phyloP scores from a whole-genome alignment of 257 asterid genomes.

The Mitragyna speciosa region DNA sequence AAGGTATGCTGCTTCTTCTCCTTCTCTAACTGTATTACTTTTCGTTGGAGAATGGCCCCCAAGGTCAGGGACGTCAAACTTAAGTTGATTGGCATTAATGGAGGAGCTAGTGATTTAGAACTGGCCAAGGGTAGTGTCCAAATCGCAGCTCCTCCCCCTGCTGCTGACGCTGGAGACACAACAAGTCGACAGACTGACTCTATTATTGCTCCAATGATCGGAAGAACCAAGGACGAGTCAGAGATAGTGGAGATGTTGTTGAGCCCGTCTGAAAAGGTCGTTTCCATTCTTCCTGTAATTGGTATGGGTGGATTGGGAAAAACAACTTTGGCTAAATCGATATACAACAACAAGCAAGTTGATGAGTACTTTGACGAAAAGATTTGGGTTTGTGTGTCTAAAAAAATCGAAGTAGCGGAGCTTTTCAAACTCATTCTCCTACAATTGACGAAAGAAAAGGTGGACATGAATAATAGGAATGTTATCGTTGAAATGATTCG shows the following conservation, averaged over 20 bases:
- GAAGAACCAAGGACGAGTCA: neutral
- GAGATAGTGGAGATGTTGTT: neutral
- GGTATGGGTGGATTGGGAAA: conserved; percentile 23
- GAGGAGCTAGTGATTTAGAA: neutral
- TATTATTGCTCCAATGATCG: neutral
- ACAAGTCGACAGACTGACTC: neutral
- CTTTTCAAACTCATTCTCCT: conserved; percentile 18
- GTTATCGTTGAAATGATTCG: neutral
- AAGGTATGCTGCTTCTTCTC: neutral
- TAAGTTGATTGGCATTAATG: neutral
- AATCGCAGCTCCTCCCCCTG: neutral
- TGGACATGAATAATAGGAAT: neutral
- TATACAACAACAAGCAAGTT: conserved; percentile 14
- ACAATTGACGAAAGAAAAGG: neutral
- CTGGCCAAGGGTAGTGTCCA: neutral
- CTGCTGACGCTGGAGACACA: neutral
- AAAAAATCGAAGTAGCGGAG: conserved; percentile 1
- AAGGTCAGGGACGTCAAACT: conserved; percentile 14
- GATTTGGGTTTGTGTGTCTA: conserved; percentile 27
- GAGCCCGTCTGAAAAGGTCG: neutral
- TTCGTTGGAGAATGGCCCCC: conserved; percentile 1
- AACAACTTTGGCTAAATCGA: conserved; percentile 20
- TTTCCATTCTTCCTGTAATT: neutral
- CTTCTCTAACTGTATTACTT: no score
- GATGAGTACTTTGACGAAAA: neutral